These are phyloP conservation scores for Dictyostelium capitatum DNA, from an alignment of 78 protist genomes.

Conservation along the genomic window DNA sequence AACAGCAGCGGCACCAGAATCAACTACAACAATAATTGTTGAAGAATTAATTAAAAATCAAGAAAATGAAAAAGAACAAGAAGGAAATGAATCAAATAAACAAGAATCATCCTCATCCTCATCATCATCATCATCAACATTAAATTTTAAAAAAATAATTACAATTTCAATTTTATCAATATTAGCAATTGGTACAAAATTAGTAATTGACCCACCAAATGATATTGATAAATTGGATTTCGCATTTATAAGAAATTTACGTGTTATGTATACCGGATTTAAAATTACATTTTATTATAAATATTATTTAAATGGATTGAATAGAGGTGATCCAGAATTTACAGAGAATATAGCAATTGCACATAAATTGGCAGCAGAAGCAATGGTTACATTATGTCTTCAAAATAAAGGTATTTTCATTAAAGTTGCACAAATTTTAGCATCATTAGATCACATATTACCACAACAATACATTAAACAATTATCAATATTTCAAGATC, in stretches of 20 bases:
- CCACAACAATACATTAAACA: constrained; percentile 49
- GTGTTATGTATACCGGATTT: constrained; percentile 39
- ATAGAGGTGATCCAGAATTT: constrained; percentile 47
- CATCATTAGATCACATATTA: constrained; percentile 57
- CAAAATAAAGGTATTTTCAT: constrained; percentile 69
- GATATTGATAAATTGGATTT: constrained; percentile 9
- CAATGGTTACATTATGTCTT: constrained; percentile 45
- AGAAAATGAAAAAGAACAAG: neutral
- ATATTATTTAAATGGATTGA: constrained; percentile 46
- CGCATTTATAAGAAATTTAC: constrained; percentile 19
- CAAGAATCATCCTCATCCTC: neutral
- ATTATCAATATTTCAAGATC: constrained; percentile 65
- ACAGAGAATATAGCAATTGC: constrained; percentile 41
- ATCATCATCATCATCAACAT: neutral
- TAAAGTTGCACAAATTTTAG: constrained; percentile 60
- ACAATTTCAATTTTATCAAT: neutral
- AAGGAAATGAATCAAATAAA: neutral
- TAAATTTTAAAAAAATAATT: neutral
- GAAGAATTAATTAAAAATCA: neutral
- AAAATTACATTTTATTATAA: constrained; percentile 57
- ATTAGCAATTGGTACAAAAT: neutral
- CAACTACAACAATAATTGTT: neutral
- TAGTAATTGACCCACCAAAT: constrained; percentile 6
- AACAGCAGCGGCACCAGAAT: neutral
- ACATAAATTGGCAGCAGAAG: constrained; percentile 33